These are phyloP conservation scores for Lasiodiplodia theobromae DNA, from an alignment of 2,329 filamentous ascomycete genomes.

Conservation along the genomic window DNA sequence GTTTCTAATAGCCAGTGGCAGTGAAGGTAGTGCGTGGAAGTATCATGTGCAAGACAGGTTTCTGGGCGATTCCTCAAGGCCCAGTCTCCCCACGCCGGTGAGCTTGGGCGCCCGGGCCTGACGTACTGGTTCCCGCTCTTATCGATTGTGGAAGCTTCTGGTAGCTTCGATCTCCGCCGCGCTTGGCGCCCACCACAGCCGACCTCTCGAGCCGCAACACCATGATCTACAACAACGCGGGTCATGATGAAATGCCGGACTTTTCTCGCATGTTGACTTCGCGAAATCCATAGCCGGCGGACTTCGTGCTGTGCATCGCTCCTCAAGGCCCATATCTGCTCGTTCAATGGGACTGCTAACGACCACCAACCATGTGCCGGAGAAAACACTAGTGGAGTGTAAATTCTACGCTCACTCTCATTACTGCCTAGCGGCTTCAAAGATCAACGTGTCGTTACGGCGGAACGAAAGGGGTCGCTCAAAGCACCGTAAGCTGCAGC, in stretches of 20 bases:
- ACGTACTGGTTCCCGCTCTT: slow-evolving; percentile 22
- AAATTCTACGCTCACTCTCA: not conserved
- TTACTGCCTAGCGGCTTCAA: not conserved
- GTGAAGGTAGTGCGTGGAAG: slow-evolving; percentile 11
- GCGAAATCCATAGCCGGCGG: not conserved
- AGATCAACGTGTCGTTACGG: not conserved
- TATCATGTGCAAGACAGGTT: slow-evolving; percentile 19
- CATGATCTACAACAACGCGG: slow-evolving; percentile 12
- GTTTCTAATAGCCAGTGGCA: slow-evolving; percentile 22
- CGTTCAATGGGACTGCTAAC: not conserved
- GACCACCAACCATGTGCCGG: not conserved
- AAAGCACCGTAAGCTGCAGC: not conserved
- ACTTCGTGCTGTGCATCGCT: not conserved
- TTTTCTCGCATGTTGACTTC: not conserved
- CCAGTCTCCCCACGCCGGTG: slow-evolving; percentile 22
- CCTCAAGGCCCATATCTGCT: not conserved
- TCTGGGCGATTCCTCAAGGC: slow-evolving; percentile 24
- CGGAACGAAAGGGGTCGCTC: not conserved
- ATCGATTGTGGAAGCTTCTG: slow-evolving; percentile 27
- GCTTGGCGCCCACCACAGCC: slow-evolving; percentile 7
- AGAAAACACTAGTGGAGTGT: not conserved
- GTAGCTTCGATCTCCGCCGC: slow-evolving; percentile 27
- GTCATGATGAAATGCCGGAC: slow-evolving; percentile 4
- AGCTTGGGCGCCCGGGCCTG: slow-evolving; percentile 19
- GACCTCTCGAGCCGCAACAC: slow-evolving; percentile 20